Base-by-base conservation (phyloP, 495 filamentous ascomycete genomes). In the Penicillium simplicissimum region DNA sequence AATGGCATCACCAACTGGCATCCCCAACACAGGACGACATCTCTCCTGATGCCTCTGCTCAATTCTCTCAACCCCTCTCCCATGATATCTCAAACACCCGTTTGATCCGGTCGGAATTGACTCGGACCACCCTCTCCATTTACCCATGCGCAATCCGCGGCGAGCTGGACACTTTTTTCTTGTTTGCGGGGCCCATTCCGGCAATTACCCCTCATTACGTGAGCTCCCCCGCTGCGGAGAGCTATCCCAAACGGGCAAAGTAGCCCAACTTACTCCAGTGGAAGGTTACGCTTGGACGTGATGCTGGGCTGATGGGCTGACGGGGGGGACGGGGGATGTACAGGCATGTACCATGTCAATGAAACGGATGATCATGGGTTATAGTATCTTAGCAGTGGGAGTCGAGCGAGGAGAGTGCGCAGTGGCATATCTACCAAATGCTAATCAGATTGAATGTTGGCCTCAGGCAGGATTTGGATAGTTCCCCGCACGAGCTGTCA, bases 121-220 rank as follows among this genome's bases (percentile, higher is more conserved):
- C 48, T 52, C 48, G 48, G 48, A 52, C 48, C 23, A 52, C 42
- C 42, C 23, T 9, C 42, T 45, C 42, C 42, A 21, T 45, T 43
- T 52, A 52, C 47, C 28, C 23, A 13, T 49, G 47, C 15, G 47
- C 48, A 4, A 31, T 52, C 25, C 31, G 13, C 23, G 45, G 23
- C 45, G 19, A 47, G 8, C 19, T 21, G 40, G 40, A 57, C 42
- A 42, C 55, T 25, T 57, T 49, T 45, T 45, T 21, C 42, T 45
- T 53, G 25, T 64, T 52, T 49, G n/a, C 15, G 35, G 40, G 42
- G 17, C 25, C 8, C 13, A 15, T 31, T 31, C 45, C 19, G 23
- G 45, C 19, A 9, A 7, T 45, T 67, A 64, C 69, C 69, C 69
- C 69, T 67, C 69, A 71, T 70, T 70, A 71, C 34, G 53, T 70